Percentiles rank a stretch among this genome's conserved stretches.
These are phyloP conservation scores for Blastobotrys attinorum DNA, from an alignment of 805 yeast species.

Conservation along the genomic window DNA sequence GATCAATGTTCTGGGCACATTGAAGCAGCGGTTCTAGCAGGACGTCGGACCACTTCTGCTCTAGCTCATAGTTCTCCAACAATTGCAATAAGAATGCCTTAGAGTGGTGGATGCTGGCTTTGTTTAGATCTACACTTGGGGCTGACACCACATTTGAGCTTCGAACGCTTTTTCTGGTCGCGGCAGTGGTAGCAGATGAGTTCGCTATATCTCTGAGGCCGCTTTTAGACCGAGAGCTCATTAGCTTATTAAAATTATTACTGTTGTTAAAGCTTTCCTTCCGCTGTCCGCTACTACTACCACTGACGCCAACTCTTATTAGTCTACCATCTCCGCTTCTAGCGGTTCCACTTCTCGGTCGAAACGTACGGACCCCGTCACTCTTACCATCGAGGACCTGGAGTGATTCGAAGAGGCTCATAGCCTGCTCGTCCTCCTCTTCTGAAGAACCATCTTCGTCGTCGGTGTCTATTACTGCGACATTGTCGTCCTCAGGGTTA, in stretches of 20 bases:
- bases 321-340: slow-evolving; percentile 9
- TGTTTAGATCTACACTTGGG: slow-evolving; percentile 23
- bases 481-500: background rate
- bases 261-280: slow-evolving; percentile 12
- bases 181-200: slow-evolving; percentile 5
- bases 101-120: slow-evolving; percentile 26
- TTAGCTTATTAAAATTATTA: too few relatives aligned
- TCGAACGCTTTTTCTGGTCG: slow-evolving; percentile 6
- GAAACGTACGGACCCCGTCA: slow-evolving; percentile 7
- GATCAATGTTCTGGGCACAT: slow-evolving; percentile 50
- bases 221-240: slow-evolving; percentile 1
- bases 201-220: too few relatives aligned
- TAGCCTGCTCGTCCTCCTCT: slow-evolving; percentile 20
- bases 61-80: slow-evolving; percentile 25
- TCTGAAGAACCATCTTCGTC: slow-evolving; percentile 4
- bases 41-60: slow-evolving; percentile 51
- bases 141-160: background rate
- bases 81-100: slow-evolving; percentile 25
- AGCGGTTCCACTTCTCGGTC: slow-evolving; percentile 19
- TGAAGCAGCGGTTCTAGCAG: slow-evolving; percentile 45
- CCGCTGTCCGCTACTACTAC: slow-evolving; percentile 16
- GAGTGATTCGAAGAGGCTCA: slow-evolving; percentile 18
- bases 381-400: background rate
- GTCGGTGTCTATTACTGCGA: background rate
- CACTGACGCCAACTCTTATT: background rate